phyloP scores from a whole-genome alignment of 2,329 filamentous ascomycete genomes.

The Byssothecium circinans region DNA sequence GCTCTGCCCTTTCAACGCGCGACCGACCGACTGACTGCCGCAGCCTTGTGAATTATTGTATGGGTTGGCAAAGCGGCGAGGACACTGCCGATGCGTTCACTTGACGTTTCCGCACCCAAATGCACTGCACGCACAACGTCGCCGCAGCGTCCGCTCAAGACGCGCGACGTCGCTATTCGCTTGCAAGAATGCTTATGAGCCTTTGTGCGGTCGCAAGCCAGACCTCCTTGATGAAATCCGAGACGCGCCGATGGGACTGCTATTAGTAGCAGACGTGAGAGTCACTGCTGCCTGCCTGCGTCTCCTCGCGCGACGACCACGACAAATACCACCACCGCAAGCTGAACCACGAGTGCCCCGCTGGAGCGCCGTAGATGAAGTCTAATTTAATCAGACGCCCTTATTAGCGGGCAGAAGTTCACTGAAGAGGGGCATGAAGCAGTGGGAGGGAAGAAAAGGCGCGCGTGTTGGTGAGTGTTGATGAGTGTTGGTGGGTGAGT shows the following conservation, averaged over 20 bases:
- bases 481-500: constrained; percentile 18
- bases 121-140: constrained; percentile 30
- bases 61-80: constrained; percentile 37
- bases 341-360: constrained; percentile 34
- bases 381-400: constrained; percentile 44
- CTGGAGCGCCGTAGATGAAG: constrained; percentile 33
- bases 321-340: constrained; percentile 31
- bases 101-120: constrained; percentile 40
- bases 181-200: constrained; percentile 23
- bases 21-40: too few species aligned
- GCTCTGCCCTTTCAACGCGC: constrained; percentile 23
- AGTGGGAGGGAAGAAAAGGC: constrained; percentile 30
- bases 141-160: constrained; percentile 17
- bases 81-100: constrained; percentile 40
- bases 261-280: constrained; percentile 39
- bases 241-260: constrained; percentile 29
- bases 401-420: constrained; percentile 42
- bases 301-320: constrained; percentile 12
- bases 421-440: constrained; percentile 41
- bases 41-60: constrained; percentile 31
- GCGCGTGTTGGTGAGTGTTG: constrained; percentile 14
- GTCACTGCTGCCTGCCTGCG: constrained; percentile 33
- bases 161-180: constrained; percentile 13
- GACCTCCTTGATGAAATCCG: constrained; percentile 25
- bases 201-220: constrained; percentile 23